Base-by-base conservation (phyloP, 148 eudicot genomes). In the Chenopodium suecicum region DNA sequence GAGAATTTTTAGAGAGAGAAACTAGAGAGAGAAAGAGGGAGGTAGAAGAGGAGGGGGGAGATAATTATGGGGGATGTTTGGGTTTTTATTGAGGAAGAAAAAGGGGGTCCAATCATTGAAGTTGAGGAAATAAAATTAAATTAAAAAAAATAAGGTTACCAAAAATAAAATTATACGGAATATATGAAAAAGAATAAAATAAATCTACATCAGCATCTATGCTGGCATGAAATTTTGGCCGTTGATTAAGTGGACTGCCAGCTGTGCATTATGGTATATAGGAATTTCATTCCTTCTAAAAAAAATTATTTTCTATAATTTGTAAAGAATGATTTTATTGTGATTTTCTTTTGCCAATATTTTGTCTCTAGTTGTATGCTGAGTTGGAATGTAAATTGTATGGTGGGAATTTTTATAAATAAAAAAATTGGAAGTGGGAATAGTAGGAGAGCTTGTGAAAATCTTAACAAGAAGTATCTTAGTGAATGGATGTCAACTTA, bases 151-250 rank as follows among this genome's bases (percentile, higher is more conserved):
- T 44, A 41, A 47, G 83, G 73, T 44, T 13, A 66, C 29, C 7
- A 52, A 52, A 31, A 25, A n/a, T 41, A 8, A 41, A 41, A 41
- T 41, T 41, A 41, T 41, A 41, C 44, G 8, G 44, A 41, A 41
- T 62, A 31, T 14, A 65, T 20, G 10, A 11, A 52, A 37, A 14
- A 75, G 16, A 9, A 54, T 66, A 50, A 54, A 4, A 52, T 17
- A 58, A 84, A 75, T 76, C 83, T 75, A 84, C 86, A 76, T 79
- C 72, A 80, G 83, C 86, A 76, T 84, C 44, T 75, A 17, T 16
- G 82, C 71, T 83, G 85, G 79, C 85, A 83, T 22, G 41, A 23
- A 52, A 41, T 68, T 19, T 68, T 37, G 71, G 83, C 86, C 86
- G 73, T 75, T 22, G 65, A 84, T 75, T 70, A 69, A 70, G 75